Base-by-base conservation (phyloP, 2,329 filamentous ascomycete species). In the Ophiostoma sp. region DNA sequence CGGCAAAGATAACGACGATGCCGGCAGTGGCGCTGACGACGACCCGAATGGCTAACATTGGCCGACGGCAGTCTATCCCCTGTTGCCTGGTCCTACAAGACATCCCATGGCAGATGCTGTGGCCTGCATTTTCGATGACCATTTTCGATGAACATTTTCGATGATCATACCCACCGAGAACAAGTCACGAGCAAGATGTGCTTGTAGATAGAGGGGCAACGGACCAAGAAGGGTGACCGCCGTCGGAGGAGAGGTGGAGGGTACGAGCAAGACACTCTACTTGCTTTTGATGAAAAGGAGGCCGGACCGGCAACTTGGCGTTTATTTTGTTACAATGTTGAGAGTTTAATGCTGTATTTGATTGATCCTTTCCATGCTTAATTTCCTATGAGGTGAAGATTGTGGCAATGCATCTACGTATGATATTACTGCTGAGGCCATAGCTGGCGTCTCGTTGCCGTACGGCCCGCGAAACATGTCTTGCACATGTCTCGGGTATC, bases 31-130 rank as follows among this genome's bases (percentile, higher is more conserved):
- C 75, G 87, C 90, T 75, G 88, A 89, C 70, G 82, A 84, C 76
- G 86, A 88, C 68, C 86, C 90, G 73, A 87, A 90, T 74, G 86
- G 86, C 75, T 85, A 82, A 81, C 81, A 74, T 74, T 72, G 79
- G 81, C 76, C 64, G 82, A 83, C 84, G 84, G 82, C 83, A 83
- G 84, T 84, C 83, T 84, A 85, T 84, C 84, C 86, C 85, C 87
- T 88, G 84, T 85, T 83, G 80, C 81, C 84, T 87, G 83, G 82
- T 85, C 83, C 84, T 85, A 79, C 77, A 75, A 76, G 77, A 74
- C 66, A 45, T 40, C 2, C 40, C n/a, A 16, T 27, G 27, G 27
- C 27, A 27, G 27, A 27, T 27, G 27, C 27, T 27, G 27, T 27
- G 27, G 27, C 27, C 27, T 27, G 36, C 36, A 7, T 41, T 11